Conservation (phyloP, 345 rosid genomes). For the Eucalyptus cladocalyx region DNA sequence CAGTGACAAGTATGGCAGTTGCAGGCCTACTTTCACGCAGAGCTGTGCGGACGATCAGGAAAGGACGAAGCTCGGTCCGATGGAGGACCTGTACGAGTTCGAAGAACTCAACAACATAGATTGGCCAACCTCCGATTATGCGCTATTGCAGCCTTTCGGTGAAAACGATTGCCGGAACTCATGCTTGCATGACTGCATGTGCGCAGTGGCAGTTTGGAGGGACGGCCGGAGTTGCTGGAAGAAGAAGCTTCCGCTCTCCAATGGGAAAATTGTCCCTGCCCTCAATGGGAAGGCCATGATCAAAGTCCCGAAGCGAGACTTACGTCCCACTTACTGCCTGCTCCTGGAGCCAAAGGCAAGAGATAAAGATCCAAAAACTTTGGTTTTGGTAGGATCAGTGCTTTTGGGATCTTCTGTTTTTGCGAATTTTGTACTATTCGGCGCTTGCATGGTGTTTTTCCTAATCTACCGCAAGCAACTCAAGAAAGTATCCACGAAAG, state of each 20-base stretch:
- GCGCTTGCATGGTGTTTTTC: too few relatives aligned
- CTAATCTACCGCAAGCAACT: neutral
- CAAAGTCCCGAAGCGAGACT: neutral
- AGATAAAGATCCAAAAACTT: neutral
- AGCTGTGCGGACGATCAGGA: neutral
- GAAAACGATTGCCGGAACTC: neutral
- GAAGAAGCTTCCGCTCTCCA: slow-evolving; percentile 23
- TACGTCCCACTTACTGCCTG: too few relatives aligned
- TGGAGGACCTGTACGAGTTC: neutral
- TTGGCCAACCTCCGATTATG: slow-evolving; percentile 27
- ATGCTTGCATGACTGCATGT: slow-evolving; percentile 29
- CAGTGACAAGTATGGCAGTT: neutral
- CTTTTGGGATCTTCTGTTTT: slow-evolving; percentile 4
- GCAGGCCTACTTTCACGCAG: neutral
- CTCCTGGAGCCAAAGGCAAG: too few relatives aligned
- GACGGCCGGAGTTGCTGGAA: neutral
- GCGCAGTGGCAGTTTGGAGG: slow-evolving; percentile 5
- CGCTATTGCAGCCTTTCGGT: neutral
- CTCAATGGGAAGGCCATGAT: neutral
- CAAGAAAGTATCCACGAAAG: neutral
- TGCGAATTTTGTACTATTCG: slow-evolving; percentile 2
- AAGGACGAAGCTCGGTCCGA: neutral
- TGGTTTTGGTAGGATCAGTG: neutral
- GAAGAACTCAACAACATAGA: neutral
- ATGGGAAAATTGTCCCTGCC: neutral